phyloP scores from a whole-genome alignment of 176 grass and related monocot species.

The Phoenix roebelenii region DNA sequence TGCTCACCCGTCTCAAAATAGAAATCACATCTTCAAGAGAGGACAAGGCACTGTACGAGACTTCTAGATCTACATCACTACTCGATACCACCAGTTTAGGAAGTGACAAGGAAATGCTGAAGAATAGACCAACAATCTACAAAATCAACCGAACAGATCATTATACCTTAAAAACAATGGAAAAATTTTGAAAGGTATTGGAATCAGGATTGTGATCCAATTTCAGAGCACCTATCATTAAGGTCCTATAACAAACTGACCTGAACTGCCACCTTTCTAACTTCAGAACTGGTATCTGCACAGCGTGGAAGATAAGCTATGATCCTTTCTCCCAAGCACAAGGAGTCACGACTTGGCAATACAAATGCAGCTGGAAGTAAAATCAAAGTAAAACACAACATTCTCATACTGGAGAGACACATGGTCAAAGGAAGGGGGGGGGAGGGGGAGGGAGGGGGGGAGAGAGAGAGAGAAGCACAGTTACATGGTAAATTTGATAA shows the following conservation, averaged over 20 bases:
- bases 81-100: constrained; percentile 67
- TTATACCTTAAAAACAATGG: no score
- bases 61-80: constrained; percentile 76
- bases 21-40: constrained; percentile 91
- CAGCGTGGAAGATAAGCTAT: constrained; percentile 90
- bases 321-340: constrained; percentile 85
- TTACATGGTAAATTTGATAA: constrained; percentile 86
- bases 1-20: constrained; percentile 73
- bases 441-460: neutral
- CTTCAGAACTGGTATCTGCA: constrained; percentile 64
- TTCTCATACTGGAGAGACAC: neutral
- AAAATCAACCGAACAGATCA: neutral
- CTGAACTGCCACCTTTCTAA: constrained; percentile 81
- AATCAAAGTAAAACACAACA: constrained; percentile 9
- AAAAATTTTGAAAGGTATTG: no score
- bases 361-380: constrained; percentile 83
- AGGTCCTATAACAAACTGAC: constrained; percentile 24
- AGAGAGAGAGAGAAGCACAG: constrained; percentile 12
- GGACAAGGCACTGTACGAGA: constrained; percentile 80
- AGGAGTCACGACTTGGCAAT: constrained; percentile 79
- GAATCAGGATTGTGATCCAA: neutral
- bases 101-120: constrained; percentile 86
- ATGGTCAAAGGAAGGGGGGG: neutral
- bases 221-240: neutral
- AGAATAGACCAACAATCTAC: constrained; percentile 86